A percentile compares a stretch with the other conserved stretches of the same genome.
These are phyloP conservation scores for Aspergillus versicolor DNA, from an alignment of 2,329 filamentous ascomycete genomes.

Conservation along the genomic window DNA sequence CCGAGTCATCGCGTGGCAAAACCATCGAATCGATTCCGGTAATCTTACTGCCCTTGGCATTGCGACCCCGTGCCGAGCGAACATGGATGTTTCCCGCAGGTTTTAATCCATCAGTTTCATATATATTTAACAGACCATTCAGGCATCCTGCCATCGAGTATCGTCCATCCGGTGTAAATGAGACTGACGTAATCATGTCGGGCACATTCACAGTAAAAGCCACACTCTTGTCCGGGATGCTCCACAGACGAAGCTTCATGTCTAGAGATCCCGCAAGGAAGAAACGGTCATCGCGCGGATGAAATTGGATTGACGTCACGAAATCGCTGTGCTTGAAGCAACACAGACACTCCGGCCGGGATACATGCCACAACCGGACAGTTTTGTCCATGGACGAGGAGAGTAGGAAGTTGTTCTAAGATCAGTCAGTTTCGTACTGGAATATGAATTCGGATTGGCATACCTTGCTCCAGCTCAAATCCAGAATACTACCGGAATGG, in stretches of 20 bases:
- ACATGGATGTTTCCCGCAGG: slow-evolving; percentile 85
- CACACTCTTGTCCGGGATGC: slow-evolving; percentile 92
- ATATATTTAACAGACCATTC: slow-evolving; percentile 83
- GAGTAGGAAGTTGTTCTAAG: slow-evolving; percentile 83
- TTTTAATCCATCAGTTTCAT: slow-evolving; percentile 87
- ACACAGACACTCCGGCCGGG: slow-evolving; percentile 79
- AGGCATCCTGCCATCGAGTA: slow-evolving; percentile 85
- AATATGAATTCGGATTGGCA: not conserved
- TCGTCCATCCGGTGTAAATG: slow-evolving; percentile 89
- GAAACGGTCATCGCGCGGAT: slow-evolving; percentile 92
- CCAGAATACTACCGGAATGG: slow-evolving; percentile 81
- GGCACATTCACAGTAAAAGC: slow-evolving; percentile 75
- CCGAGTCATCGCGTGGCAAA: slow-evolving; percentile 56
- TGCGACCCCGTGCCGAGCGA: slow-evolving; percentile 87
- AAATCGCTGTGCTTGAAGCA: slow-evolving; percentile 95
- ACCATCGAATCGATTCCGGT: slow-evolving; percentile 81
- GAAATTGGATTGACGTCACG: slow-evolving; percentile 91
- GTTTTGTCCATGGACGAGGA: slow-evolving; percentile 99
- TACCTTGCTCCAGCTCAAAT: slow-evolving; percentile 93
- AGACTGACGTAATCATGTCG: slow-evolving; percentile 90
- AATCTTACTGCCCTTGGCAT: slow-evolving; percentile 95
- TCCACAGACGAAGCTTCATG: slow-evolving; percentile 86
- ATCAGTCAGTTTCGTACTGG: not conserved
- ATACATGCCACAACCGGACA: slow-evolving; percentile 90
- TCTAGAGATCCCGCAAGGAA: slow-evolving; percentile 93